Conservation (phyloP, 371 early-diverging fungal species). For the Mortierella sp. region DNA sequence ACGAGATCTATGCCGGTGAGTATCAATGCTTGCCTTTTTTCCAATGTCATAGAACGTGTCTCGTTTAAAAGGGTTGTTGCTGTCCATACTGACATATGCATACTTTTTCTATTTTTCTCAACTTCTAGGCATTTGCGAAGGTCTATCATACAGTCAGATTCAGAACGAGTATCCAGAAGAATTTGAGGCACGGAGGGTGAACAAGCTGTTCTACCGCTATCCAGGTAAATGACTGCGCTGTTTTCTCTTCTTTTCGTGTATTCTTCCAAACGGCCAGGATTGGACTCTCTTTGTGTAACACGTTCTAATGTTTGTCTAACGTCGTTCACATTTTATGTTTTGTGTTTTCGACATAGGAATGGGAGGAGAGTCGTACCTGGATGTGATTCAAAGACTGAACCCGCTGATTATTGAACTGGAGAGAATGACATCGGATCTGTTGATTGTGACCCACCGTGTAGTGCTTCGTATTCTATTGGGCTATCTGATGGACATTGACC, state of each 20-base stretch:
- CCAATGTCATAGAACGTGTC: neutral
- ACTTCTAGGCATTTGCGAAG: constrained; percentile 64
- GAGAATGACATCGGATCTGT: constrained; percentile 79
- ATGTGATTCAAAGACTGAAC: constrained; percentile 88
- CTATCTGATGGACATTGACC: constrained; percentile 81
- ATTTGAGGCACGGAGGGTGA: constrained; percentile 71
- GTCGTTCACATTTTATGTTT: neutral
- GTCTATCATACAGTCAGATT: constrained; percentile 79
- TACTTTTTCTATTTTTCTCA: neutral
- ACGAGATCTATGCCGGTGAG: constrained; percentile 84
- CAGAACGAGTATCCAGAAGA: constrained; percentile 76
- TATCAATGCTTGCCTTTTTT: neutral
- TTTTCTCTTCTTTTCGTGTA: neutral
- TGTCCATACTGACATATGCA: neutral
- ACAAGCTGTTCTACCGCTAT: constrained; percentile 87
- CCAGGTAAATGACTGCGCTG: constrained; percentile 65
- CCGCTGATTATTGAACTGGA: constrained; percentile 90
- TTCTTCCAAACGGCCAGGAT: neutral
- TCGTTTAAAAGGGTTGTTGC: neutral
- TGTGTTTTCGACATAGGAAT: constrained; percentile 44
- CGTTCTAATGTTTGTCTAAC: neutral
- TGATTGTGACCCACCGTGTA: constrained; percentile 83
- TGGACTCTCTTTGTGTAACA: neutral
- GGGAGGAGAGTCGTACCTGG: constrained; percentile 88
- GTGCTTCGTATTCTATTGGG: constrained; percentile 84